Conservation (phyloP, 2,329 filamentous ascomycete species). For the Calonectria montana region DNA sequence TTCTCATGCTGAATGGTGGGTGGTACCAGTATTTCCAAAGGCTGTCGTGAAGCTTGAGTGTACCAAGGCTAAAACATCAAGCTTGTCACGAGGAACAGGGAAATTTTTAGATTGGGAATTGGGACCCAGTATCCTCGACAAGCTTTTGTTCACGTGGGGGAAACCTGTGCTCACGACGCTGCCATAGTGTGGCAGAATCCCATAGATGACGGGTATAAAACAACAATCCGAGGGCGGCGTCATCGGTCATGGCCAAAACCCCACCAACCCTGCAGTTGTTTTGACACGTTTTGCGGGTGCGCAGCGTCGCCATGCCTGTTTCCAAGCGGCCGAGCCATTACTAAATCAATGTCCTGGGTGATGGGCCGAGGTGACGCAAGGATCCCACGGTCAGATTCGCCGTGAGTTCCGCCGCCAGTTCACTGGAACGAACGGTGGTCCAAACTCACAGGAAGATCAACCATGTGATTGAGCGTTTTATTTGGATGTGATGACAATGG, state of each 20-base stretch:
- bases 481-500: background rate
- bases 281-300: background rate
- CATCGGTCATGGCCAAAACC: background rate
- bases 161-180: background rate
- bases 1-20: too few species aligned
- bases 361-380: background rate
- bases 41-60: too few species aligned
- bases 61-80: background rate
- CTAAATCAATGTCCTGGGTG: background rate
- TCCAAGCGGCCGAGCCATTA: background rate
- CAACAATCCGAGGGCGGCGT: background rate
- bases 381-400: background rate
- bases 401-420: background rate
- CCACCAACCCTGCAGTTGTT: background rate
- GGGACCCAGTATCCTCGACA: background rate
- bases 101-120: background rate
- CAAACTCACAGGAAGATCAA: background rate
- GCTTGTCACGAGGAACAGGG: background rate
- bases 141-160: background rate
- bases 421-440: background rate
- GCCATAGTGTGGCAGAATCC: background rate
- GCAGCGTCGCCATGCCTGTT: background rate
- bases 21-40: too few species aligned
- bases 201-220: slow-evolving; percentile 11
- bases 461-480: background rate